Base-by-base conservation (phyloP, 2,329 filamentous ascomycete genomes). In the Microdochium paspali region DNA sequence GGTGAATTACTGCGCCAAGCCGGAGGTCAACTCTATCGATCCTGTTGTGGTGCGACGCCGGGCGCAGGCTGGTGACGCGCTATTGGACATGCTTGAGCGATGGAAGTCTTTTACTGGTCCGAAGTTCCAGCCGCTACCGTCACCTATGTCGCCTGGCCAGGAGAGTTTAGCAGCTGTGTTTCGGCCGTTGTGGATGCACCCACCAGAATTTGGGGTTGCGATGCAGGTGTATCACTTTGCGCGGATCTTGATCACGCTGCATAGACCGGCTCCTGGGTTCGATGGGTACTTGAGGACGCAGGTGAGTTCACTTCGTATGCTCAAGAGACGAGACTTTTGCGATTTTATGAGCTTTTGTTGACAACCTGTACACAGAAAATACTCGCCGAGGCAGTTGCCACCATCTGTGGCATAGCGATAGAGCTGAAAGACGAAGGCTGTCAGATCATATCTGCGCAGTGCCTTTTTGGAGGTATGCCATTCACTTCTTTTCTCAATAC, bases 1-100 rank as follows among this genome's bases (percentile, higher is more conserved):
- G 2, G 71, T 82, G 3, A 79, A 80, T 51, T 82, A 77, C 57
- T 75, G 74, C 44, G 76, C 76, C 0, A 66, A 70, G 65, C 28
- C 64, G 64, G 54, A 55, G 15, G 28, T 48, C 4, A 26, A 50
- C 13, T 45, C 51, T 2, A 26, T 32, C 20, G 46, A 50, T 30
- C 47, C 45, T 2, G 47, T 46, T 23, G 42, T 44, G 25, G 31
- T 49, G 12, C 47, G 44, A 15, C 49, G 47, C 12, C 47, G 53
- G 15, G 45, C 52, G 0, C 47, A 52, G 49, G 51, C 54, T 0
- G 51, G 50, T 2, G 51, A 53, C 25, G 50, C 52, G 12, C 51
- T 66, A 10, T 32, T 61, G 23, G 49, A 47, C 3, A 60, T 58
- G 49, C 54, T 63, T 45, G 58, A 59, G 31, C 53, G 59, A 9